These are phyloP conservation scores for Kingdonia uniflora DNA, from an alignment of 164 flowering plant genomes.

Conservation along the genomic window DNA sequence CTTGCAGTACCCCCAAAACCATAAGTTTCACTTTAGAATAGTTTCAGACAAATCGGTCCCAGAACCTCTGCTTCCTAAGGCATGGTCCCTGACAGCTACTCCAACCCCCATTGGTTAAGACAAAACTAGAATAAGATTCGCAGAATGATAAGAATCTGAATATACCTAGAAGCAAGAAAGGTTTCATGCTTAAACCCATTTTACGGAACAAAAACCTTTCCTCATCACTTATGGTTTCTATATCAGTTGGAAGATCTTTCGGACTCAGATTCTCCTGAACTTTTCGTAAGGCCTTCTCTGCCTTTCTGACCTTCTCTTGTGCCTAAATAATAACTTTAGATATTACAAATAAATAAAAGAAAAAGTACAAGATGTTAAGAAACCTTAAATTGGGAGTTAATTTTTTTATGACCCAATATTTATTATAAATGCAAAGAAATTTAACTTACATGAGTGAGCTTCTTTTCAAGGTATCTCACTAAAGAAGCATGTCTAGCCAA, in stretches of 20 bases:
- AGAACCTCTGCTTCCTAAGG: no score
- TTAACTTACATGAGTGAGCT: constrained; percentile 50
- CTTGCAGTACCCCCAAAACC: no score
- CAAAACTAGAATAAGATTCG: no score
- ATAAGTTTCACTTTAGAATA: no score
- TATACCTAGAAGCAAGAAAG: constrained; percentile 76
- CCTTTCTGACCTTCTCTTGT: constrained; percentile 48
- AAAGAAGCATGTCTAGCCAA: constrained; percentile 49
- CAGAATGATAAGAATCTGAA: neutral
- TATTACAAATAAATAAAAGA: no score
- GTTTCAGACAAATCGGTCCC: no score
- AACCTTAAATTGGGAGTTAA: no score
- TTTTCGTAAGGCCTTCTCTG: constrained; percentile 60
- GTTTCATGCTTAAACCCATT: constrained; percentile 88
- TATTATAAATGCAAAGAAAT: neutral
- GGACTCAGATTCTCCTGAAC: constrained; percentile 57
- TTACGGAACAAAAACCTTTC: constrained; percentile 79
- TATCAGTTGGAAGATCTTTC: constrained; percentile 63
- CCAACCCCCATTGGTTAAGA: no score
- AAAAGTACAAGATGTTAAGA: no score
- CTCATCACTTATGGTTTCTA: constrained; percentile 77
- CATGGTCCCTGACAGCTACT: no score
- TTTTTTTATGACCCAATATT: neutral
- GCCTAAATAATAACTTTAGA: constrained; percentile 33
- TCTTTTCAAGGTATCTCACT: constrained; percentile 50